Conservation (phyloP, 2,329 filamentous ascomycete genomes). For the Diaporthe humulicola region DNA sequence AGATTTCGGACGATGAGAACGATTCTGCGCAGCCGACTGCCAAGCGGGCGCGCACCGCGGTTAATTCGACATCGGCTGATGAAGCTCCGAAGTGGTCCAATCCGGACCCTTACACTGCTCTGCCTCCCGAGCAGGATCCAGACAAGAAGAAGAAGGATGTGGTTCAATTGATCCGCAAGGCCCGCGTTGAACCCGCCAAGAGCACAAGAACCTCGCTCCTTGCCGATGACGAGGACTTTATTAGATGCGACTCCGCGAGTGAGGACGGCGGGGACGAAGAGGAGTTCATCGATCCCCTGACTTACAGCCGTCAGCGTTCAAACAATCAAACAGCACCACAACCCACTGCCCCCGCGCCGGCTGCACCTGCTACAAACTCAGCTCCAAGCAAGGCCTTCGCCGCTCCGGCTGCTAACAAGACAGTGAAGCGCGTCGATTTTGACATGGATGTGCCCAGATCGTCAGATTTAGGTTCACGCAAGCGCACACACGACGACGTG, state of each 20-base stretch:
- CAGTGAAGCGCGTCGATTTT: conserved; percentile 11
- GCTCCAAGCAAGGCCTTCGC: conserved; percentile 4
- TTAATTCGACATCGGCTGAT: conserved; percentile 49
- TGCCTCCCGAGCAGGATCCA: conserved; percentile 79
- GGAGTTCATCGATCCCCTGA: conserved; percentile 39
- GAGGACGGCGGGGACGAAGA: conserved; percentile 53
- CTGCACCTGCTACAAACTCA: neutral
- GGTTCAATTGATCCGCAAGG: conserved; percentile 91
- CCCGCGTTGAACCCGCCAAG: conserved; percentile 73
- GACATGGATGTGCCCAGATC: conserved; percentile 43
- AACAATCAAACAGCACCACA: conserved; percentile 24
- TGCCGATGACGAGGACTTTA: conserved; percentile 83
- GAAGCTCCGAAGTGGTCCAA: conserved; percentile 89
- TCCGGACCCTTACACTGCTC: conserved; percentile 90
- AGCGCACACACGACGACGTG: conserved; percentile 80
- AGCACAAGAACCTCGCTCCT: conserved; percentile 50
- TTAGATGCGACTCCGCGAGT: conserved; percentile 82
- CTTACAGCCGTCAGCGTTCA: conserved; percentile 30
- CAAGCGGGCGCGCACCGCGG: conserved; percentile 56
- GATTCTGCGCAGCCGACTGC: conserved; percentile 54
- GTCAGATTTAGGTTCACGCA: conserved; percentile 72
- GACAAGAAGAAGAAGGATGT: conserved; percentile 85
- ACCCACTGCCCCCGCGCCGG: neutral
- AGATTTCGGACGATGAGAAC: conserved; percentile 66
- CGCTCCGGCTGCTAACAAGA: neutral